Base-by-base conservation (phyloP, 2,329 filamentous ascomycete species). In the Fusarium austroafricanum region DNA sequence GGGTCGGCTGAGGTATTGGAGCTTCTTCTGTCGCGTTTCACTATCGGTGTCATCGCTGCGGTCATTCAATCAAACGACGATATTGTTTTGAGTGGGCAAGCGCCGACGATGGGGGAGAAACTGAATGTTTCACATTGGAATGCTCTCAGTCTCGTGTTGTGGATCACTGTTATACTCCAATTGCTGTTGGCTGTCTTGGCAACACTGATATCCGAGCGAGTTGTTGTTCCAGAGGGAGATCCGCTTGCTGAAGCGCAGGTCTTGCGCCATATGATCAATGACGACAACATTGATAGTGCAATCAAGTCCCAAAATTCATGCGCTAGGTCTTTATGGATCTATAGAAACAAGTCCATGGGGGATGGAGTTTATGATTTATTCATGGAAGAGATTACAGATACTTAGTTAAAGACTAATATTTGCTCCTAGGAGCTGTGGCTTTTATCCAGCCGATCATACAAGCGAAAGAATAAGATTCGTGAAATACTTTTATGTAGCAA, bases 101-200 rank as follows among this genome's bases (percentile, higher is more conserved):
- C 28, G 15, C 60, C 60, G 2, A 55, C 49, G 0, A 39, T 63
- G 0, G 60, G 60, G 1, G 56, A 63, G 10, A 55, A 45, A 9
- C 44, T 63, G 2, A 49, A 26, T 5, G 2, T 63, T 18, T 46
- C 56, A 2, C 49, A 63, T 3, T 63, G 60, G 60, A 26, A 26
- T 7, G 14, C 35, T 0, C 33, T 63, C 4, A 53, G 35, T 10
- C 23, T 61, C 6, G 39, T 63, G 0, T 21, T 63, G 2, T 55
- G 44, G 33, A 6, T 50, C 5, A 61, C 56, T 2, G 60, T 56
- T 4, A 17, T 46, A 11, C 10, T 63, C 1, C 56, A 63, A 2
- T 5, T 63, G 2, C 4, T 50, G 9, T 38, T 63, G 2, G 56
- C 60, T 3, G 28, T 63, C n/a, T 5, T 61, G 15, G 60, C 49